Evolutionary conservation across 352 stramenopile genomes (phyloP).

Genomic region (Globisporangium alternatum): DNA sequence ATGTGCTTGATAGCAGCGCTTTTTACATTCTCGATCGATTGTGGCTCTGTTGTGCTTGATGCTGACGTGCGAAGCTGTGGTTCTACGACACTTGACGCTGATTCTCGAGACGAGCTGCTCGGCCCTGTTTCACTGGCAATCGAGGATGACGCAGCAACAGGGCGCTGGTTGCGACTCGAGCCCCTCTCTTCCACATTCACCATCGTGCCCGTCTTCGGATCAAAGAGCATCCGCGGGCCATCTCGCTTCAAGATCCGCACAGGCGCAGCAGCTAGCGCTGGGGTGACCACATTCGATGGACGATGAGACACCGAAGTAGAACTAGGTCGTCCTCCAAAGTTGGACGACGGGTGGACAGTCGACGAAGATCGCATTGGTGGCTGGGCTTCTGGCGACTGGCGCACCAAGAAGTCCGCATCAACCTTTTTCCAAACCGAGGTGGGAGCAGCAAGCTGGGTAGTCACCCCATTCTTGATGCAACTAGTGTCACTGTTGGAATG

Average conservation of each 20-base stretch:
- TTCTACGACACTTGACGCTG: neutral
- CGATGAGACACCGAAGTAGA: neutral
- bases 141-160: neutral
- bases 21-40: neutral
- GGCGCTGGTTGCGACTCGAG: neutral
- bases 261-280: slow-evolving; percentile 8
- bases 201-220: slow-evolving; percentile 63
- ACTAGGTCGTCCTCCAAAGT: neutral
- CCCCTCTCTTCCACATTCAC: slow-evolving; percentile 33
- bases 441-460: neutral
- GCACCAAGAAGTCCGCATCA: neutral
- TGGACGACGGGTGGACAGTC: neutral
- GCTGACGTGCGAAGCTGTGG: neutral
- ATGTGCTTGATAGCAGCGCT: neutral
- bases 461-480: neutral
- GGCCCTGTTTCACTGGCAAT: neutral
- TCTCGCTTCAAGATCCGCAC: slow-evolving; percentile 57
- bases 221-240: slow-evolving; percentile 65
- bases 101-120: neutral
- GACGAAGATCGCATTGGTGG: neutral
- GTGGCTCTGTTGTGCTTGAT: neutral
- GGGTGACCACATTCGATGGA: neutral
- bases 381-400: neutral
- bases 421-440: slow-evolving; percentile 4
- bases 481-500: neutral